Evolutionary conservation across 148 eudicot species (phyloP).

Genomic region (Linanthus parryae): DNA sequence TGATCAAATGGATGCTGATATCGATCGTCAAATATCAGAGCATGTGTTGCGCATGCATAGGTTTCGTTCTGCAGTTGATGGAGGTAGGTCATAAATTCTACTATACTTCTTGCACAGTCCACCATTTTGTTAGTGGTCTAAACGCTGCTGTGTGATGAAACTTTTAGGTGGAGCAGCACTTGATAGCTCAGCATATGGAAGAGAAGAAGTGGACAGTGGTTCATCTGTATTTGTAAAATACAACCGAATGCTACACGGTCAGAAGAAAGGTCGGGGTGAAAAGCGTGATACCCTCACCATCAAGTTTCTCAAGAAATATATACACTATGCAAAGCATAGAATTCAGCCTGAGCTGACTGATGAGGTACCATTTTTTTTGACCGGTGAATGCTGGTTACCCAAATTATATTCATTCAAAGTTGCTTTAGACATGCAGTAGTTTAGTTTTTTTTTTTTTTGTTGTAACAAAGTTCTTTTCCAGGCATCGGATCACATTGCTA

Average conservation of each 20-base stretch:
- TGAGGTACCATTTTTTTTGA: slow-evolving; percentile 46
- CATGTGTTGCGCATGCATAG: slow-evolving; percentile 98
- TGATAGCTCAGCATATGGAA: slow-evolving; percentile 56
- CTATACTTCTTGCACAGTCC: too few relatives aligned
- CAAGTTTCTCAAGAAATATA: slow-evolving; percentile 92
- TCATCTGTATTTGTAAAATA: slow-evolving; percentile 78
- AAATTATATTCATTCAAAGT: slow-evolving; percentile 5
- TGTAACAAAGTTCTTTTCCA: slow-evolving; percentile 28
- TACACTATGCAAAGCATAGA: slow-evolving; percentile 92
- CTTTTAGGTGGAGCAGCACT: slow-evolving; percentile 54
- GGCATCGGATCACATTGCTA: slow-evolving; percentile 96
- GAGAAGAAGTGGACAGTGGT: slow-evolving; percentile 63
- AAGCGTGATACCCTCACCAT: slow-evolving; percentile 77
- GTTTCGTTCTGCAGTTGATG: slow-evolving; percentile 74
- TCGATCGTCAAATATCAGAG: slow-evolving; percentile 85
- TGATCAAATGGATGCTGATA: slow-evolving; percentile 99
- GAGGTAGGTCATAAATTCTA: slow-evolving; percentile 70
- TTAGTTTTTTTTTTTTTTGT: slow-evolving; percentile 5
- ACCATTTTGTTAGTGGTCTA: too few relatives aligned
- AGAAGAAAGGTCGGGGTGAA: slow-evolving; percentile 45
- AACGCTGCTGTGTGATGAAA: too few relatives aligned
- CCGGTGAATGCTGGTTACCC: background rate
- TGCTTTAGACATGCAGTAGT: too few relatives aligned
- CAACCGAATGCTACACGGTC: slow-evolving; percentile 89
- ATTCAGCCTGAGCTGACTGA: slow-evolving; percentile 94